phyloP scores from a whole-genome alignment of 164 flowering plant genomes.

The Malania oleifera region DNA sequence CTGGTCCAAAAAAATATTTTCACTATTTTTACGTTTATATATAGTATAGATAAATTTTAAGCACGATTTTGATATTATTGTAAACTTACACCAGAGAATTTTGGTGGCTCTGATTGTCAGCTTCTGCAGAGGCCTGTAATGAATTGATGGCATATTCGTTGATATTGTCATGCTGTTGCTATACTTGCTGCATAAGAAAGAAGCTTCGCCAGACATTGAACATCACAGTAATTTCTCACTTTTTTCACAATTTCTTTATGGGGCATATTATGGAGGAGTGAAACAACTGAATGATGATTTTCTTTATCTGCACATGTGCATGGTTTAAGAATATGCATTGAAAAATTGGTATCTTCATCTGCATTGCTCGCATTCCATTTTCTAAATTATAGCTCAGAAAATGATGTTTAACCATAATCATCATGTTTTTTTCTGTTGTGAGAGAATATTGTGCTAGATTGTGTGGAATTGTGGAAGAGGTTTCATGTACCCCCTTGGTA shows the following conservation, averaged over 20 bases:
- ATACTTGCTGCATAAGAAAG: slow-evolving; percentile 88
- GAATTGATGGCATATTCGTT: slow-evolving; percentile 94
- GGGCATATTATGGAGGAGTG: not conserved
- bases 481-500: too few relatives aligned
- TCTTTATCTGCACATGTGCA: not conserved
- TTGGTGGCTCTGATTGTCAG: slow-evolving; percentile 38
- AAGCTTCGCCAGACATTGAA: slow-evolving; percentile 83
- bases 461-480: too few relatives aligned
- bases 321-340: not conserved
- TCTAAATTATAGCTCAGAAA: not conserved
- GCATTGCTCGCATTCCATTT: not conserved
- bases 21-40: too few relatives aligned
- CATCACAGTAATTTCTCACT: slow-evolving; percentile 51
- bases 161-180: slow-evolving; percentile 91
- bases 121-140: slow-evolving; percentile 87
- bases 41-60: too few relatives aligned
- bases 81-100: not conserved
- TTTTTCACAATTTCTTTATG: not conserved
- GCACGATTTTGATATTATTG: not conserved
- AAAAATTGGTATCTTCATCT: too few relatives aligned
- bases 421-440: too few relatives aligned
- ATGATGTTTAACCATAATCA: not conserved
- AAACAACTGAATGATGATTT: not conserved
- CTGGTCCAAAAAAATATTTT: too few relatives aligned
- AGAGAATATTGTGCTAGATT: too few relatives aligned